Evolutionary conservation across 2,329 filamentous ascomycete species (phyloP).

Genomic region (Ophiocordyceps camponoti-rufipedis): DNA sequence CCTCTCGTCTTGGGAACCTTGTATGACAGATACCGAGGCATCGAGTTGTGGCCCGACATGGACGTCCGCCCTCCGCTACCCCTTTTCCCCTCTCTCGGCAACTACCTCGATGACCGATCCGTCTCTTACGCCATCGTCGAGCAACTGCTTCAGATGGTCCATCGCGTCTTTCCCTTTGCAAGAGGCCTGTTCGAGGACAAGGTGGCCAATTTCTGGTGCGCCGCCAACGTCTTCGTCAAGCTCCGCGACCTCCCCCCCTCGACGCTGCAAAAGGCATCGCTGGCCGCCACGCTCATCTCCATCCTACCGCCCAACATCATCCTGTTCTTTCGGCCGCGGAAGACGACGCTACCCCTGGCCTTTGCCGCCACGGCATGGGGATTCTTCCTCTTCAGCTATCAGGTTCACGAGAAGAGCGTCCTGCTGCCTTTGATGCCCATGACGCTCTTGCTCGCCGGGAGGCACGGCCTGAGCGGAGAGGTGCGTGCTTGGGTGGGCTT

Average conservation of each 20-base stretch:
- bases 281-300: slow-evolving; percentile 54
- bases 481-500: slow-evolving; percentile 88
- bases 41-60: slow-evolving; percentile 36
- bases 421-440: slow-evolving; percentile 83
- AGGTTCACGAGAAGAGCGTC: slow-evolving; percentile 96
- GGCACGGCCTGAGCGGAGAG: slow-evolving; percentile 58
- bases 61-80: slow-evolving; percentile 43
- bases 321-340: slow-evolving; percentile 61
- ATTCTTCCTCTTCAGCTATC: slow-evolving; percentile 94
- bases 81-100: slow-evolving; percentile 36
- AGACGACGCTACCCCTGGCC: slow-evolving; percentile 58
- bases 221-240: slow-evolving; percentile 77
- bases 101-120: slow-evolving; percentile 42
- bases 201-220: slow-evolving; percentile 96
- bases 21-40: slow-evolving; percentile 48
- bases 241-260: slow-evolving; percentile 54
- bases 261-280: slow-evolving; percentile 57
- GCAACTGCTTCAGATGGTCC: slow-evolving; percentile 66
- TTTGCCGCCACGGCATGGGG: slow-evolving; percentile 81
- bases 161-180: slow-evolving; percentile 90
- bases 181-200: slow-evolving; percentile 97
- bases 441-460: slow-evolving; percentile 68
- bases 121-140: slow-evolving; percentile 58
- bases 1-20: slow-evolving; percentile 58
- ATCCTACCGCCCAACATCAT: slow-evolving; percentile 67